Evolutionary conservation across 306 rosid genomes (phyloP).

Genomic region (Arachis stenosperma): DNA sequence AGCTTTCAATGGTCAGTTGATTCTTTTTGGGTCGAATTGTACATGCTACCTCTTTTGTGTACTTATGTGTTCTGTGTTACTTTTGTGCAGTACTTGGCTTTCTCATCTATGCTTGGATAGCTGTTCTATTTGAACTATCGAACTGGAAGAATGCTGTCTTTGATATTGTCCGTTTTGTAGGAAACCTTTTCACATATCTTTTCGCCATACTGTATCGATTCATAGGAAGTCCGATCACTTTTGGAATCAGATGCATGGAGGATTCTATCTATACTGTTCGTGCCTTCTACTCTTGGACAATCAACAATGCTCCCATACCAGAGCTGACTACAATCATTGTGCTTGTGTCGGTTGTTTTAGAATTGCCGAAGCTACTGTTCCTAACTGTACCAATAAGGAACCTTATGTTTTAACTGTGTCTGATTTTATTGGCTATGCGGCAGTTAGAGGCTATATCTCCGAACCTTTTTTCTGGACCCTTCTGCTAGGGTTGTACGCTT

Average conservation of each 20-base stretch:
- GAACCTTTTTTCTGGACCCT: constrained; percentile 95
- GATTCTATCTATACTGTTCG: constrained; percentile 59
- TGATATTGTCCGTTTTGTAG: constrained; percentile 52
- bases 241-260: constrained; percentile 61
- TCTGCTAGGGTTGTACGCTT: constrained; percentile 61
- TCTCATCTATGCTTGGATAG: constrained; percentile 91
- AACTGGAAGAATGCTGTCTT: constrained; percentile 75
- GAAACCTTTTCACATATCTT: constrained; percentile 57
- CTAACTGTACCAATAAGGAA: constrained; percentile 64
- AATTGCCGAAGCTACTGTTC: constrained; percentile 74
- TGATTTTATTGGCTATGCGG: constrained; percentile 80
- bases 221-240: constrained; percentile 81
- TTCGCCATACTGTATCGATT: constrained; percentile 66
- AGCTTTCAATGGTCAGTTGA: background rate
- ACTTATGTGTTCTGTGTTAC: constrained; percentile 26
- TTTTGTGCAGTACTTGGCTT: constrained; percentile 66
- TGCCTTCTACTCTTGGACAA: constrained; percentile 73
- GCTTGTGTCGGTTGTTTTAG: constrained; percentile 70
- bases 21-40: constrained; percentile 15
- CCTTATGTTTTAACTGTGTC: constrained; percentile 73
- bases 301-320: constrained; percentile 72
- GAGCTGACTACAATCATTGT: constrained; percentile 61
- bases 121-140: constrained; percentile 75
- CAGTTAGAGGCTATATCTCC: constrained; percentile 69
- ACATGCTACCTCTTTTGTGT: background rate